Evolutionary conservation across 371 early-diverging fungal species (phyloP), one percentile per base, ranked within the genome.

Genomic region (Lichtheimia ornata): DNA sequence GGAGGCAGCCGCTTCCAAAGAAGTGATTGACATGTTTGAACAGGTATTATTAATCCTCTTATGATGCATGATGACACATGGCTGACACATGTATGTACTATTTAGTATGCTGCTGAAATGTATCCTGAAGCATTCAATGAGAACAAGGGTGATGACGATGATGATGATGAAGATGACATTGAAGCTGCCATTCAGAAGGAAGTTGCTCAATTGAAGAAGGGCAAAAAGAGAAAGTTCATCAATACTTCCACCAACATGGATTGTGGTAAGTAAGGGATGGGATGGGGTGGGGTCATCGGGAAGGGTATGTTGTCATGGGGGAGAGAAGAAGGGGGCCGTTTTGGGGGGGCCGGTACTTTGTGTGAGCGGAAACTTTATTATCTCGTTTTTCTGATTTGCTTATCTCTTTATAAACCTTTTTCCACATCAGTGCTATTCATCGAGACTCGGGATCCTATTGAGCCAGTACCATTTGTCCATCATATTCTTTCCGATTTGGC

Each of bases 141-240:
- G 1, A 49, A 47, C 3, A 50, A 53, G 22, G 22, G 2, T 15
- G 52, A 61, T 44, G 3, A 35, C 35, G 60, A 64, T 1, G 66
- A 66, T 0, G 67, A 70, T 0, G 77, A 79, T 4, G 72, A 72
- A 6, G 72, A 80, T 13, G 81, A 81, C 28, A 64, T 91, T 17
- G 91, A 91, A 62, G 87, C 79, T 47, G 80, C 86, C 9, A 84
- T 89, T 62, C 84, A 82, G 11, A 85, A 83, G 59, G 91, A 91
- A 75, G 64, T 91, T 5, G 83, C 81, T 22, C 71, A 69, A 6
- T 63, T 89, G 49, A 87, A 87, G 56, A 61, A 56, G 18, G 63
- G 69, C 41, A 76, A 70, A 28, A 62, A 63, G 43, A 69, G 67
- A 45, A 74, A 79, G 65, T 86, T 86, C 63, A 60, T 73, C 15